Conservation (phyloP, 805 yeast genomes). For the Candida peoriensis region DNA sequence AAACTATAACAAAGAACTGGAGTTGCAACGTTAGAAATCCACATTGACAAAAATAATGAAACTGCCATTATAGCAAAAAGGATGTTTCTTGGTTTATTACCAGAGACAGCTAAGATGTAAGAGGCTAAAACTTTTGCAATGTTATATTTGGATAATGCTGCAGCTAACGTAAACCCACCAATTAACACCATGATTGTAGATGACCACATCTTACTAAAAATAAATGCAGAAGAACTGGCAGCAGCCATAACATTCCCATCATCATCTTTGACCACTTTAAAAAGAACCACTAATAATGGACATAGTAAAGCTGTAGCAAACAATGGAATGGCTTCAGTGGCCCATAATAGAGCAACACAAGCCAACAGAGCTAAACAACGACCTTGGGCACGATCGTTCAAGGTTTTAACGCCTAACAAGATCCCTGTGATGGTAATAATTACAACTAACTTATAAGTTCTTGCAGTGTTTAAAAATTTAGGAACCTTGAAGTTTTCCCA, state of each 20-base stretch:
- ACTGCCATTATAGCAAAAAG: slow-evolving; percentile 78
- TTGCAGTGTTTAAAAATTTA: slow-evolving; percentile 40
- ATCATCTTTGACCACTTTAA: slow-evolving; percentile 55
- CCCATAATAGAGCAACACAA: slow-evolving; percentile 77
- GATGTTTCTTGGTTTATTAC: slow-evolving; percentile 75
- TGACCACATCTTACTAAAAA: slow-evolving; percentile 87
- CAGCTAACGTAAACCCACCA: slow-evolving; percentile 93
- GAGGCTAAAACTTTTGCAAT: slow-evolving; percentile 90
- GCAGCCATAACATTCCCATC: slow-evolving; percentile 56
- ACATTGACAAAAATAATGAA: slow-evolving; percentile 81
- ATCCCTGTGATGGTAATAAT: slow-evolving; percentile 49
- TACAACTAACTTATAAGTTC: slow-evolving; percentile 42
- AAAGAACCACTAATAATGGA: slow-evolving; percentile 72
- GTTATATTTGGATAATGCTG: slow-evolving; percentile 85
- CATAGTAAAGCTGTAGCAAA: slow-evolving; percentile 85
- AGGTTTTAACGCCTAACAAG: slow-evolving; percentile 53
- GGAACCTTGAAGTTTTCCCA: slow-evolving; percentile 38
- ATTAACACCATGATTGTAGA: slow-evolving; percentile 83
- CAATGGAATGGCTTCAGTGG: slow-evolving; percentile 89
- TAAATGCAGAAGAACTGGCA: slow-evolving; percentile 58
- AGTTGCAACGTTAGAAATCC: slow-evolving; percentile 96
- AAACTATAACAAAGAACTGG: slow-evolving; percentile 89
- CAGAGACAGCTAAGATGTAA: slow-evolving; percentile 69
- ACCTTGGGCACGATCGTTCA: slow-evolving; percentile 55
- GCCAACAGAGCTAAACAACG: slow-evolving; percentile 64